phyloP scores from a whole-genome alignment of 116 monocot genomes.

The Posidonia oceanica region DNA sequence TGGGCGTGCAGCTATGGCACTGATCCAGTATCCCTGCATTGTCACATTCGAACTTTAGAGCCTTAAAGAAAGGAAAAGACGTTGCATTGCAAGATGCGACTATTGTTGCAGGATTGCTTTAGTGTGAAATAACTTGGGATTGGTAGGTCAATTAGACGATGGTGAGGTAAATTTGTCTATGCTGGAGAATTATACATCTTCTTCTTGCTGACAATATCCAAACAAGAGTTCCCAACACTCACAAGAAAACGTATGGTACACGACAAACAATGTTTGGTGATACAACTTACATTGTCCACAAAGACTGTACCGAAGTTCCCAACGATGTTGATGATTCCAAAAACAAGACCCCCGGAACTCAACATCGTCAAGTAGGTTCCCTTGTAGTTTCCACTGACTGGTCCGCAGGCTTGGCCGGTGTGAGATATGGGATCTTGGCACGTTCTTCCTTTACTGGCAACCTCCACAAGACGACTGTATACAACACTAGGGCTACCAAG shows the following conservation, averaged over 20 bases:
- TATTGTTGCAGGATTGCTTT: too few species aligned
- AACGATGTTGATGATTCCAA: conserved; percentile 96
- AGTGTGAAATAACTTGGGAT: too few species aligned
- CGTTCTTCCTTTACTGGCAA: conserved; percentile 38
- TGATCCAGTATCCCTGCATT: conserved; percentile 89
- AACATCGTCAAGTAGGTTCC: conserved; percentile 93
- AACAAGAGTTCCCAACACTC: too few species aligned
- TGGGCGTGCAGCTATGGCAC: conserved; percentile 92
- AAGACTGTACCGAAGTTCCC: conserved; percentile 99
- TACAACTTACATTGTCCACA: conserved; percentile 75
- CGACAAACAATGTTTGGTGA: not conserved
- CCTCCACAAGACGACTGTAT: conserved; percentile 51
- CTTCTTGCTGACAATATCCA: too few species aligned
- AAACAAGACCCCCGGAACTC: conserved; percentile 86
- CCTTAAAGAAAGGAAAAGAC: not conserved
- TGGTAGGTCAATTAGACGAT: too few species aligned
- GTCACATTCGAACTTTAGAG: not conserved
- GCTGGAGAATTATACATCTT: too few species aligned
- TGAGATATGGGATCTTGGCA: conserved; percentile 65
- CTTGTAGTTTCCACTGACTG: conserved; percentile 74
- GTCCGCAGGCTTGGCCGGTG: conserved; percentile 69
- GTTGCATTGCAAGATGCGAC: too few species aligned
- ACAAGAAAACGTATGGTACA: not conserved
- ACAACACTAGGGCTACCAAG: conserved; percentile 83
- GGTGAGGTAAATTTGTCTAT: too few species aligned